Evolutionary conservation across 2,329 filamentous ascomycete genomes (phyloP).

Genomic region (Nemania sp.): DNA sequence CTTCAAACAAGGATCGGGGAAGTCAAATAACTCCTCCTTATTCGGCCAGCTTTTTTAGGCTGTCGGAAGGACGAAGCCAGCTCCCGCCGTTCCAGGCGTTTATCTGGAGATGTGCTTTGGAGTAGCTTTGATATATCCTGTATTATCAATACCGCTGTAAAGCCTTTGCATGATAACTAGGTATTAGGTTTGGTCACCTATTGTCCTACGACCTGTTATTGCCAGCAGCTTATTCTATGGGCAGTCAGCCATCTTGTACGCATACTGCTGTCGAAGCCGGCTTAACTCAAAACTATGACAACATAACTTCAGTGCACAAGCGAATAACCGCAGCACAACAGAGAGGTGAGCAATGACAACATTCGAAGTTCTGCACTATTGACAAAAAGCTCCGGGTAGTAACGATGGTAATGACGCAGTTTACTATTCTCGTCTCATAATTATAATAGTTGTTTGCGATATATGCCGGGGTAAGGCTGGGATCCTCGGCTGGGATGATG

Average conservation of each 20-base stretch:
- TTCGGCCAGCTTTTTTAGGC: conserved; percentile 34
- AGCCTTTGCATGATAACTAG: neutral
- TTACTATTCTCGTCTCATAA: neutral
- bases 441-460: neutral
- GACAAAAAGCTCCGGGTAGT: neutral
- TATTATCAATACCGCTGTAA: too few species aligned
- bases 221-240: neutral
- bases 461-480: conserved; percentile 9
- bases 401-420: neutral
- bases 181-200: neutral
- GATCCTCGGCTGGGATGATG: too few species aligned
- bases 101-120: conserved; percentile 29
- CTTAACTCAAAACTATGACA: conserved; percentile 8
- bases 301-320: neutral
- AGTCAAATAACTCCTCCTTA: conserved; percentile 37
- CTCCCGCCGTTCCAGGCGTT: conserved; percentile 29
- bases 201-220: neutral
- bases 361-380: neutral
- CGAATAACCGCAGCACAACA: neutral
- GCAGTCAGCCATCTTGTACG: neutral
- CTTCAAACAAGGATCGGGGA: conserved; percentile 42
- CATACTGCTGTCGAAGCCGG: too few species aligned
- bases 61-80: conserved; percentile 20
- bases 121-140: conserved; percentile 34
- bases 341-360: conserved; percentile 12